Evolutionary conservation across 352 stramenopile genomes (phyloP), one percentile per base, ranked within the genome.

Genomic region (Phytopythium ostracodes): DNA sequence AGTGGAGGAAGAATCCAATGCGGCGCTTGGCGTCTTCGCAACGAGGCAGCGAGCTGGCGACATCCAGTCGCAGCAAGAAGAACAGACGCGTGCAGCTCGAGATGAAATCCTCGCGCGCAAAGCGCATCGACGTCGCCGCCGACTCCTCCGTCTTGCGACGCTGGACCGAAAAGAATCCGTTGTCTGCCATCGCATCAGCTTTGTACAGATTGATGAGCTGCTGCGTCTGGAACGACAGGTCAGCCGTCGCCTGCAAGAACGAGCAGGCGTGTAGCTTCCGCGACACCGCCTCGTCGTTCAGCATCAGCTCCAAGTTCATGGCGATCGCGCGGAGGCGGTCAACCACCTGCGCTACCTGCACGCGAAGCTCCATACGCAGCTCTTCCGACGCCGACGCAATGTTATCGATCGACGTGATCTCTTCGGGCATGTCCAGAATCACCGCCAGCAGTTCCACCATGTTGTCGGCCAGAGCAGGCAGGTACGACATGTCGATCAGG

Each of bases 1-100:
- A 93, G 60, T 96, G 83, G 17, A 96, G 61, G 63, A 96, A 96
- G 70, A 95, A 96, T 4, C 80, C 81, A 62, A 96, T 87, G n/a
- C 87, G 87, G 40, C 87, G 87, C 60, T 90, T 84, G 4, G 87
- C 87, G 38, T 96, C 87, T 22, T 89, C 77, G 52, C 85, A 94
- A 35, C 87, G 84, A 44, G 87, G 87, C 60, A 96, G 66, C 2
- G 81, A 88, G 46, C 79, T 79, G 0, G 81, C 77, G 11, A 88
- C 77, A 53, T 91, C 82, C 43, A 91, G 57, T 2, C 77, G 82
- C 53, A 95, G 68, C 57, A 95, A 67, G 55, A 95, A 92, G 56
- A 93, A 95, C 29, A 94, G 58, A 1, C 86, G 80, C 10, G 86
- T 92, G 60, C 80, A 92, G 42, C 73, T 86, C 10, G 79, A 88